phyloP scores from a whole-genome alignment of 768 basidiomycete genomes.

The Trametes coccinea region DNA sequence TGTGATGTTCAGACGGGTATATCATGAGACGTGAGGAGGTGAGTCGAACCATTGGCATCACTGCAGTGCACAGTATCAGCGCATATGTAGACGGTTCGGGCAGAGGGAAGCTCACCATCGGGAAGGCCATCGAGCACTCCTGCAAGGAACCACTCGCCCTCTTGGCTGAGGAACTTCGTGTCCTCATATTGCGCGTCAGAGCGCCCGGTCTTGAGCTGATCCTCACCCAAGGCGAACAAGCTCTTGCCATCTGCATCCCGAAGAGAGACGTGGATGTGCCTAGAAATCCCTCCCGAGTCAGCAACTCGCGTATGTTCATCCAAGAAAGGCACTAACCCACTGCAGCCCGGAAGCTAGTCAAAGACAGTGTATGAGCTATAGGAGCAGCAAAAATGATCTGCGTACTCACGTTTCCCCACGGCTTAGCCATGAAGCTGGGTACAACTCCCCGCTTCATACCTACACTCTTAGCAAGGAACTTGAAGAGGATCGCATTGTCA shows the following conservation, averaged over 20 bases:
- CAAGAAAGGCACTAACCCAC: slow-evolving; percentile 58
- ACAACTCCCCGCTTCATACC: slow-evolving; percentile 87
- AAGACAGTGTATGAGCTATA: not conserved
- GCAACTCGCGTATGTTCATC: too few relatives aligned
- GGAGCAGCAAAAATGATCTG: not conserved
- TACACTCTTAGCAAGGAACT: slow-evolving; percentile 87
- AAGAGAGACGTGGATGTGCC: not conserved
- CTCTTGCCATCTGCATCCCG: slow-evolving; percentile 69
- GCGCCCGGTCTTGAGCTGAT: slow-evolving; percentile 63
- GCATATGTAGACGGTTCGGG: too few relatives aligned
- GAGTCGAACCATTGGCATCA: slow-evolving; percentile 74
- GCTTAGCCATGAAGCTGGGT: slow-evolving; percentile 99
- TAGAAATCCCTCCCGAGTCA: not conserved
- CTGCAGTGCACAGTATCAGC: slow-evolving; percentile 28
- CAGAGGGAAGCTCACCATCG: slow-evolving; percentile 49
- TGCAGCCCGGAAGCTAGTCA: slow-evolving; percentile 86
- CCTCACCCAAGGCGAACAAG: slow-evolving; percentile 71
- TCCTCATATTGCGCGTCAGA: slow-evolving; percentile 74
- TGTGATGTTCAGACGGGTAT: not conserved
- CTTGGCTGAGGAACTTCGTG: slow-evolving; percentile 79
- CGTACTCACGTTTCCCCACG: slow-evolving; percentile 80
- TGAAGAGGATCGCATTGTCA: slow-evolving; percentile 91
- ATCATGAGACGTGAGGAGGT: not conserved
- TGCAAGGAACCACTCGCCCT: slow-evolving; percentile 92
- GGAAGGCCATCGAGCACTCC: slow-evolving; percentile 87